These are phyloP conservation scores for Panicum virgatum DNA, from an alignment of 202 grass and related monocot species.

Conservation along the genomic window DNA sequence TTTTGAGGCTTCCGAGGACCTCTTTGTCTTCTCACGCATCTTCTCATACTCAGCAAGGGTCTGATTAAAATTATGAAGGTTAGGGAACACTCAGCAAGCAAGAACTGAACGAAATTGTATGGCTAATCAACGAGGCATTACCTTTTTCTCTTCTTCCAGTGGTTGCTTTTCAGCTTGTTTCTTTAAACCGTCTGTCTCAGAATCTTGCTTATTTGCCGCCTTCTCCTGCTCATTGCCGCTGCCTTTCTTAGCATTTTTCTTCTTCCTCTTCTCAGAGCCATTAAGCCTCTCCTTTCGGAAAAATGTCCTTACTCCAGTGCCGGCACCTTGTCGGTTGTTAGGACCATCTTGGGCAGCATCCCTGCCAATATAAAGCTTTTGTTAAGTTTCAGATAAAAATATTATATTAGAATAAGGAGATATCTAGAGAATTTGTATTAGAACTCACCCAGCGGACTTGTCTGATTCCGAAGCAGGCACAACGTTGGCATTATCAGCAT, in stretches of 20 bases:
- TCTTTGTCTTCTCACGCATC: slow-evolving; percentile 40
- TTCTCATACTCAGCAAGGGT: slow-evolving; percentile 69
- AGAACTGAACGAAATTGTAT: not conserved
- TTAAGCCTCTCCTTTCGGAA: not conserved
- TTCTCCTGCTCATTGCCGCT: not conserved
- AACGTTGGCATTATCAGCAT: not conserved
- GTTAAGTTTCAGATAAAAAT: not conserved
- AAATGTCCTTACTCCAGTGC: too few relatives aligned
- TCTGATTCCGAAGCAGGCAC: slow-evolving; percentile 34
- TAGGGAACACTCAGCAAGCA: not conserved
- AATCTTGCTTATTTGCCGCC: slow-evolving; percentile 13
- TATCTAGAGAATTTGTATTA: not conserved
- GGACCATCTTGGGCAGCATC: not conserved
- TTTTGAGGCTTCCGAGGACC: not conserved
- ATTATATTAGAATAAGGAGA: too few relatives aligned
- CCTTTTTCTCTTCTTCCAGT: slow-evolving; percentile 25
- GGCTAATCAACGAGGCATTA: not conserved
- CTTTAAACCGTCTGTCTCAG: not conserved
- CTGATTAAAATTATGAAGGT: not conserved
- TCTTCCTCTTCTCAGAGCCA: slow-evolving; percentile 44
- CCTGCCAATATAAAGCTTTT: not conserved
- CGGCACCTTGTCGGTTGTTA: not conserved
- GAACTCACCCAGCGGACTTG: not conserved
- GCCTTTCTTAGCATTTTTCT: not conserved
- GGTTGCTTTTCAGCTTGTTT: not conserved